Evolutionary conservation across 2,329 filamentous ascomycete species (phyloP), one percentile per base, ranked within the genome.

Genomic region (Ceratocystiopsis sp.): DNA sequence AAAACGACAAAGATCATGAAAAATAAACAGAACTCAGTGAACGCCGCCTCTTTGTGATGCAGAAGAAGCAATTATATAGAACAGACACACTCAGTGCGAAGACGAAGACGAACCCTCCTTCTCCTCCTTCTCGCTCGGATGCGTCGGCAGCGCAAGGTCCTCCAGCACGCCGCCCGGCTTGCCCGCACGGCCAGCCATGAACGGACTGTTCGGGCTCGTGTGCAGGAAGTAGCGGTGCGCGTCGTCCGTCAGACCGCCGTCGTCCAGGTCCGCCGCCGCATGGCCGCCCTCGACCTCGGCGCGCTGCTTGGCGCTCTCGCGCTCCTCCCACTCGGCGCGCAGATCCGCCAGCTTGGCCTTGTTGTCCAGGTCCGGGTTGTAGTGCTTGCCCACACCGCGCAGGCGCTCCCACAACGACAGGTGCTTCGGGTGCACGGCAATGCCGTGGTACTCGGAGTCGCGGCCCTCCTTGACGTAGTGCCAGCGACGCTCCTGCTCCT

Each of bases 401-500:
- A 84, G 61, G 48, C 84, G 79, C 70, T 96, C 89, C 81, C 84
- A 96, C 42, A 87, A 59, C 8, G 82, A 89, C 49, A 96, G 66
- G 57, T 96, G 89, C 59, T 81, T 75, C 40, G 84, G 80, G 68
- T 96, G 86, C 46, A 96, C 78, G 47, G 89, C 89, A 43, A 94
- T 79, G 51, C 89, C 89, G 63, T 94, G 87, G 67, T 96, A 96
- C 40, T 95, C 84, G 29, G 75, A 49, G 51, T 78, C 79, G 47
- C 77, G 76, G 48, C 85, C 86, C 3, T 75, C 68, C 46, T 84
- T 80, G 59, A 96, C 84, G 63, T 80, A 95, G 45, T 70, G 64
- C 87, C 89, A 96, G 55, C 89, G 79, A 50, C 89, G 83, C 65
- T 96, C 89, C 65, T 95, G 87, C 63, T 96, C 89, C 70, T 94